Conservation (phyloP, 2,329 filamentous ascomycete genomes). For the Colletotrichum sp. region DNA sequence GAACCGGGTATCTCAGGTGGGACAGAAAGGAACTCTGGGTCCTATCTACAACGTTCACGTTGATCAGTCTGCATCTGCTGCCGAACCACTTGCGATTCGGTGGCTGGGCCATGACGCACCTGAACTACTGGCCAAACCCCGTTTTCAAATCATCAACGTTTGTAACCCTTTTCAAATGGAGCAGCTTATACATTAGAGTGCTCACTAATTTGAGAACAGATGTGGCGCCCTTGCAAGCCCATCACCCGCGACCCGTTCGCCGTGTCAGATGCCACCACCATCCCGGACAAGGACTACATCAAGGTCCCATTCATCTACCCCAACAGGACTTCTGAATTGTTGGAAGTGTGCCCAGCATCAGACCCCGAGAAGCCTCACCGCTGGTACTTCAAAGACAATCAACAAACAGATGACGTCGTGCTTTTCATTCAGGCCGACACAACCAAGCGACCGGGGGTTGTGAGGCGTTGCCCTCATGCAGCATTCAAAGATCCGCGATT, state of each 20-base stretch:
- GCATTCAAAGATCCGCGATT: not conserved
- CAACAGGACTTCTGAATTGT: not conserved
- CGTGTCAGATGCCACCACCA: not conserved
- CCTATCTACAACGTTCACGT: not conserved
- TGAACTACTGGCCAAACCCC: not conserved
- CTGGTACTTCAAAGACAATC: not conserved
- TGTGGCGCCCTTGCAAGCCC: not conserved
- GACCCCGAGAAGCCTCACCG: not conserved
- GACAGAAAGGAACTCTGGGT: not conserved
- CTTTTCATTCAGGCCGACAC: not conserved
- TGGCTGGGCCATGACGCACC: not conserved
- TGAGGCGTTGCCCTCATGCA: not conserved
- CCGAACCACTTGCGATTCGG: not conserved
- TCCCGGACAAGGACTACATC: not conserved
- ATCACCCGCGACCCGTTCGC: not conserved
- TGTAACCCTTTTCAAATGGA: accelerated
- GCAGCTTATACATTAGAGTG: accelerated
- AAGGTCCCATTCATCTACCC: not conserved
- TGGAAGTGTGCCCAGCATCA: not conserved
- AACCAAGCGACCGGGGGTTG: not conserved
- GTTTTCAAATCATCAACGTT: not conserved
- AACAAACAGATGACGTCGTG: not conserved
- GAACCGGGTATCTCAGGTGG: not conserved
- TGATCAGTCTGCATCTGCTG: not conserved
- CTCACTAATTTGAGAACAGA: not conserved